Conservation (phyloP, 2,329 filamentous ascomycete species). For the Bipolaris gigantea region DNA sequence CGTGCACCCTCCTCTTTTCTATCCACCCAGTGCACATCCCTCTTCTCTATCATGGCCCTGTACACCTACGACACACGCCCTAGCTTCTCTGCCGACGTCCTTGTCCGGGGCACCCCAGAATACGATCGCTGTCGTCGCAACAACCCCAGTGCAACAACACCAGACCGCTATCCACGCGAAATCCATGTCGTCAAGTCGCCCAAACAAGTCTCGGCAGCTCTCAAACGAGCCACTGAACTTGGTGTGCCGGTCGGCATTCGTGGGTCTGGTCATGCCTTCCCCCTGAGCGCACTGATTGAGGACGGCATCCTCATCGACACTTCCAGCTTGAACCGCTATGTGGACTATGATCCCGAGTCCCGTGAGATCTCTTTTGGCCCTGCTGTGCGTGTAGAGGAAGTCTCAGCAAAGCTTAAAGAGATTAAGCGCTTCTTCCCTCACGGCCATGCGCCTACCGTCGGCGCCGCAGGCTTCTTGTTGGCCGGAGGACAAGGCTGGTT, state of each 20-base stretch:
- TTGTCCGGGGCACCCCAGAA: not conserved
- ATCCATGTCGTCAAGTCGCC: not conserved
- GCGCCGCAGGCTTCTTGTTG: constrained; percentile 28
- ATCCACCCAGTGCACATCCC: too few relatives aligned
- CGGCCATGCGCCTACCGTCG: constrained; percentile 32
- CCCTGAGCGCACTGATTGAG: constrained; percentile 14
- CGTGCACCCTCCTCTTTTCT: not conserved
- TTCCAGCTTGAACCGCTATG: constrained; percentile 12
- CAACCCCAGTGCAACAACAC: not conserved
- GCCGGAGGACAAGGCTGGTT: constrained; percentile 36
- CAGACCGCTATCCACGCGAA: not conserved
- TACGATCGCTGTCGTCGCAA: not conserved
- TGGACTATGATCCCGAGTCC: constrained; percentile 18
- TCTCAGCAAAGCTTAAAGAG: constrained; percentile 2
- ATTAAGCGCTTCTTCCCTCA: constrained; percentile 25
- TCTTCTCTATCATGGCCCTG: not conserved
- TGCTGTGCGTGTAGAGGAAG: constrained; percentile 16
- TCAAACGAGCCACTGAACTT: not conserved
- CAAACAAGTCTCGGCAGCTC: not conserved
- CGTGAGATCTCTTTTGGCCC: constrained; percentile 18
- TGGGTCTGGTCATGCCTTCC: constrained; percentile 21
- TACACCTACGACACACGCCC: not conserved
- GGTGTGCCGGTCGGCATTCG: constrained; percentile 16
- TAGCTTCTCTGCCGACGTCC: not conserved
- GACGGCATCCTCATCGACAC: constrained; percentile 24